Evolutionary conservation across 1,284 basidiomycete genomes (phyloP).

Genomic region (Marasmius tenuissimus): DNA sequence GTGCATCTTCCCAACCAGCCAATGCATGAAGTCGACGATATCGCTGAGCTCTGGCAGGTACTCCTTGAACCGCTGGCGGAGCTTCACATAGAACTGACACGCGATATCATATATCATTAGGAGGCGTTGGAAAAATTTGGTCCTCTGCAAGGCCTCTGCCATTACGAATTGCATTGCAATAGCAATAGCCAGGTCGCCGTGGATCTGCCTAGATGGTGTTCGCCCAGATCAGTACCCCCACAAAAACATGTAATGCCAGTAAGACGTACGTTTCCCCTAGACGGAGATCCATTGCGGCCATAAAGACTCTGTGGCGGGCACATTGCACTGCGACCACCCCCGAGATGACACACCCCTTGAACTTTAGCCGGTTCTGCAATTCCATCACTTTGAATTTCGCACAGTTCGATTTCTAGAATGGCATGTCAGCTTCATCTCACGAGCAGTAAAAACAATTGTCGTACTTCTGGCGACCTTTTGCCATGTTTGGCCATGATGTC

Average conservation of each 20-base stretch:
- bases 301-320: constrained; percentile 3
- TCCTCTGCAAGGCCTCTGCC: neutral
- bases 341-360: neutral
- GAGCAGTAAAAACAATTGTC: neutral
- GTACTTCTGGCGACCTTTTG: neutral
- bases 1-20: constrained; percentile 3
- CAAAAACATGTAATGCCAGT: neutral
- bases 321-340: constrained; percentile 1
- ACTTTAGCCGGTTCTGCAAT: constrained; percentile 3
- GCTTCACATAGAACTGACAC: constrained; percentile 4
- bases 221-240: neutral
- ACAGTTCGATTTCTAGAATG: constrained; percentile 5
- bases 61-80: neutral
- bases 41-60: neutral
- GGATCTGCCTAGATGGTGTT: neutral
- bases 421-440: neutral
- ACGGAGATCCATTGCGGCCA: constrained; percentile 1
- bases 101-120: constrained; percentile 1
- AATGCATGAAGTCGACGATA: neutral
- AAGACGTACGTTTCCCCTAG: neutral
- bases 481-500: constrained; percentile 5
- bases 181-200: neutral
- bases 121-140: neutral
- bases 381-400: neutral
- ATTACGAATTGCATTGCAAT: neutral